Base-by-base conservation (phyloP, 495 filamentous ascomycete genomes). In the Parathielavia hyrcaniae region DNA sequence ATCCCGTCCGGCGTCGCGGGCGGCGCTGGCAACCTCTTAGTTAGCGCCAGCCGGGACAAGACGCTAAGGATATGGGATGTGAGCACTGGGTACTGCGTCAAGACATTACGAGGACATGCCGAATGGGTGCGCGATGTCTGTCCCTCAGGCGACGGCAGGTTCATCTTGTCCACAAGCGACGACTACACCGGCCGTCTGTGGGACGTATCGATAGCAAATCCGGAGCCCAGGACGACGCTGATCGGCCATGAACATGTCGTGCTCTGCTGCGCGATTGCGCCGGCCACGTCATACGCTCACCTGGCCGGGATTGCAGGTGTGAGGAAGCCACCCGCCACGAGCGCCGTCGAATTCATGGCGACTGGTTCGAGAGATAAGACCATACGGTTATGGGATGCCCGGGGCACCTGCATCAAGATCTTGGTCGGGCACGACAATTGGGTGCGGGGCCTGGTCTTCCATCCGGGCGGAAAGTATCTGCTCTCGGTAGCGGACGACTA, bases 351-450 rank as follows among this genome's bases (percentile, higher is more conserved):
- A 64, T 98, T 90, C 66, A 81, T 97, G 61, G 93, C 93, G 1
- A 97, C 93, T 0, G 93, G 90, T 2, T 84, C 85, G 5, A 79
- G 93, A 65, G 93, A 98, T 67, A 97, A 96, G 72, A 89, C 83
- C 0, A 95, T 98, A 64, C 85, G 85, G 66, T 70, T 98, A 13
- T 97, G 91, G 91, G 90, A 96, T 69, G 79, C 83, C 5, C 80
- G 91, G 49, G 93, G 93, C 11, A 89, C 86, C 13, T 77, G 89
- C 49, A 85, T 98, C 63, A 97, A 91, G 71, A 95, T 88, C 1
- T 77, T 97, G 9, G 71, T 86, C 2, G 93, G 93, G 4, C 93
- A 98, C 65, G 93, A 98, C 69, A 98, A 97, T 68, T 98, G 93
- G 93, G 86, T 98, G 1, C 83, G 90, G 11, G 87, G 78, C 2